These are phyloP conservation scores for Echium plantagineum DNA, from an alignment of 257 asterid genomes.

Conservation along the genomic window DNA sequence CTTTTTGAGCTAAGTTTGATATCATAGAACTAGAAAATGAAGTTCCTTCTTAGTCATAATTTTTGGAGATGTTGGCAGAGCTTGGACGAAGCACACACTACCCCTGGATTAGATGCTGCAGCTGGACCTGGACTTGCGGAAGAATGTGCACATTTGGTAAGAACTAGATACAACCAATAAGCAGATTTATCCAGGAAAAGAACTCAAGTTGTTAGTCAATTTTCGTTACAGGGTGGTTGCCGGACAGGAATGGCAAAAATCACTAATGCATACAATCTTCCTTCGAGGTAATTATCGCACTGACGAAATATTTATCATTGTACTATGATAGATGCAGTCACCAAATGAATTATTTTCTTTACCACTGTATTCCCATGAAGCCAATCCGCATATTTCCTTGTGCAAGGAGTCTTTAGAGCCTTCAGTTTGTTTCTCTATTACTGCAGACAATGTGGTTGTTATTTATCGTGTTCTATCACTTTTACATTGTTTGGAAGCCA, in stretches of 20 bases:
- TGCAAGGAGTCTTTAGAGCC: too few species aligned
- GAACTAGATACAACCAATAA: not conserved
- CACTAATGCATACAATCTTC: slow-evolving; percentile 67
- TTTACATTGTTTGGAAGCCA: too few species aligned
- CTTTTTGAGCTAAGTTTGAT: too few species aligned
- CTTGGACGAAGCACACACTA: slow-evolving; percentile 96
- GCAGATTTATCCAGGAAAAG: not conserved
- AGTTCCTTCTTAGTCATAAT: too few species aligned
- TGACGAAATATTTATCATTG: not conserved
- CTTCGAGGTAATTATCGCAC: slow-evolving; percentile 56
- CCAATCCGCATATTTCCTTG: too few species aligned
- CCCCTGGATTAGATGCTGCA: slow-evolving; percentile 95
- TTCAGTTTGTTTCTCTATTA: too few species aligned
- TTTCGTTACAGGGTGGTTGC: slow-evolving; percentile 73
- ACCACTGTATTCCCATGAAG: too few species aligned
- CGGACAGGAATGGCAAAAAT: slow-evolving; percentile 99
- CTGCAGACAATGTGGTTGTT: too few species aligned
- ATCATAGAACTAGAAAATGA: too few species aligned
- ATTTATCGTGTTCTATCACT: too few species aligned
- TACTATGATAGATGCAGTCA: too few species aligned
- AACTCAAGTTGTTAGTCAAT: not conserved
- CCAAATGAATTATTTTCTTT: too few species aligned
- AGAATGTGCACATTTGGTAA: slow-evolving; percentile 44
- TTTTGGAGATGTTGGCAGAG: slow-evolving; percentile 41
- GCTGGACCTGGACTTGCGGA: slow-evolving; percentile 98